A percentile compares a stretch with the other conserved stretches of the same genome.
These are phyloP conservation scores for Lachnellula suecica DNA, from an alignment of 2,329 filamentous ascomycete genomes.

Conservation along the genomic window DNA sequence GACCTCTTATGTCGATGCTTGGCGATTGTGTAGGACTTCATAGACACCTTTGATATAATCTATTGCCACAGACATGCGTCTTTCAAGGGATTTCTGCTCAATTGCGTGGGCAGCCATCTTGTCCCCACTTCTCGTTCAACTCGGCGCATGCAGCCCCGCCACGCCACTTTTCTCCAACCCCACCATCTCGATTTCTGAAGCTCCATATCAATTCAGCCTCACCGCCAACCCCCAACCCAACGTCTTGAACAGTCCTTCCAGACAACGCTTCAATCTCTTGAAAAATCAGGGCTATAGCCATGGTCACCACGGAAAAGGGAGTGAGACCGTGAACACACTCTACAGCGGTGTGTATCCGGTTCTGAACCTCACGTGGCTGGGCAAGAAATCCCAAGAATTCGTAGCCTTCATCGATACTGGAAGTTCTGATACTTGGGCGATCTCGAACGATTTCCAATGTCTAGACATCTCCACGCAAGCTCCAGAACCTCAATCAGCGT, in stretches of 20 bases:
- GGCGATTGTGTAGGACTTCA: neutral
- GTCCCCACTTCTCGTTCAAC: neutral
- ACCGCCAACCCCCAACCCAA: neutral
- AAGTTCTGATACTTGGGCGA: slow-evolving; percentile 36
- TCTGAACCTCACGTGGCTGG: neutral
- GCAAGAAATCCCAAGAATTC: neutral
- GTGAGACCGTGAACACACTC: neutral
- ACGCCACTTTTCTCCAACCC: neutral
- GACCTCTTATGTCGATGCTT: neutral
- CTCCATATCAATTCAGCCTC: neutral
- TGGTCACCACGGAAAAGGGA: neutral
- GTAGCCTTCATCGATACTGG: neutral
- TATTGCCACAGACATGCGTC: neutral
- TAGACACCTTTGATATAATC: neutral
- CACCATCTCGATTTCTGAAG: neutral
- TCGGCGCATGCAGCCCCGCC: neutral
- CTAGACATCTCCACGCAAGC: slow-evolving; percentile 24
- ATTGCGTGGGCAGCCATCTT: neutral
- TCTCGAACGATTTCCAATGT: slow-evolving; percentile 35
- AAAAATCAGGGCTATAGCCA: neutral
- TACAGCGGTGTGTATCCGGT: neutral
- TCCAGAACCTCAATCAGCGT: slow-evolving; percentile 3
- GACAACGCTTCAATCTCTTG: neutral
- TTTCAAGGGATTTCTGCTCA: neutral
- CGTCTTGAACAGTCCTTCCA: neutral